These are phyloP conservation scores for Plasmodium chabaudi DNA, from an alignment of 169 alveolate species.

Conservation along the genomic window DNA sequence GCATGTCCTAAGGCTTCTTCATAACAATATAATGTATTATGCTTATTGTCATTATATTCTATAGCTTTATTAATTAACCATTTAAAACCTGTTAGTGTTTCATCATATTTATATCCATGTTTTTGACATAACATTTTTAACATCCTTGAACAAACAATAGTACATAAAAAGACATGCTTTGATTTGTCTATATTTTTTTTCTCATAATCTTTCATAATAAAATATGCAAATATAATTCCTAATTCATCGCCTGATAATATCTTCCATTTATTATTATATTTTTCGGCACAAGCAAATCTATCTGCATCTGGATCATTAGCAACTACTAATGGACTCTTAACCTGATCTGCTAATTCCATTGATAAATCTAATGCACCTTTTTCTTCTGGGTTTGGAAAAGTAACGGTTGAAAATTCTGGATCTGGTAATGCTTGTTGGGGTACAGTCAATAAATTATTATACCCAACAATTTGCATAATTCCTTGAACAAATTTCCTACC, in stretches of 20 bases:
- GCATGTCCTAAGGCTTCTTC: slow-evolving; percentile 89
- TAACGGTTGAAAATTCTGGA: slow-evolving; percentile 89
- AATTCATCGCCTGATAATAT: slow-evolving; percentile 83
- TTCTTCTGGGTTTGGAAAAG: slow-evolving; percentile 89
- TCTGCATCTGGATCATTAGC: slow-evolving; percentile 93
- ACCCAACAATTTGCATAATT: slow-evolving; percentile 83
- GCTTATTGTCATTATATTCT: slow-evolving; percentile 70
- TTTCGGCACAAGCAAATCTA: slow-evolving; percentile 88
- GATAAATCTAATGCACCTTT: slow-evolving; percentile 85
- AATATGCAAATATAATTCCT: slow-evolving; percentile 82
- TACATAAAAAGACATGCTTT: slow-evolving; percentile 77
- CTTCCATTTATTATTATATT: slow-evolving; percentile 81
- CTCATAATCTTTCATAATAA: slow-evolving; percentile 51
- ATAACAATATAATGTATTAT: slow-evolving; percentile 80
- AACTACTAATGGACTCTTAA: slow-evolving; percentile 80
- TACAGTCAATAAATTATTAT: slow-evolving; percentile 75
- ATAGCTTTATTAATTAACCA: slow-evolving; percentile 85
- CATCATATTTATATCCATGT: slow-evolving; percentile 79
- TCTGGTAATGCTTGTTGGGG: slow-evolving; percentile 85
- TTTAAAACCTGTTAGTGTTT: slow-evolving; percentile 87
- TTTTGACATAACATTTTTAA: slow-evolving; percentile 75
- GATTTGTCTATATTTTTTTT: slow-evolving; percentile 63
- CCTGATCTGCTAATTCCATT: slow-evolving; percentile 79
- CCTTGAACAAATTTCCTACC: slow-evolving; percentile 82
- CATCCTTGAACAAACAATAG: slow-evolving; percentile 78